Evolutionary conservation across 352 stramenopile genomes (phyloP), one percentile per base, ranked within the genome.

Genomic region (Globisporangium spiculum): DNA sequence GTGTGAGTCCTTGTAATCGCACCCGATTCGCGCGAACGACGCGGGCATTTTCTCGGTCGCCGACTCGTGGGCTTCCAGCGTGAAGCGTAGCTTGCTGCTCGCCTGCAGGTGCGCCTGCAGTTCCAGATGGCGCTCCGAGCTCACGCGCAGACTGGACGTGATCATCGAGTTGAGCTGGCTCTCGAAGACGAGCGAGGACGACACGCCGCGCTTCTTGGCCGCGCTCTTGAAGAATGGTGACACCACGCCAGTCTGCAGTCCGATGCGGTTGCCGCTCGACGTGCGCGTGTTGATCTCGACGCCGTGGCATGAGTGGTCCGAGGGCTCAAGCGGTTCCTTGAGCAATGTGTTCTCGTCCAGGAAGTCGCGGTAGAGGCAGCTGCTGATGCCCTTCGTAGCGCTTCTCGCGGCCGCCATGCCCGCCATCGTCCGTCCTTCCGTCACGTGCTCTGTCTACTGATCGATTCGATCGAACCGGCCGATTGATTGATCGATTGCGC

Each of bases 1-100:
- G 24, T 59, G 57, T 1, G 34, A 44, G 41, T 82, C 76, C 57
- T 77, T 81, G 67, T 90, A 90, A 64, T 91, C 82, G 58, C 77
- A 87, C 30, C 86, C 86, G 50, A 93, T 88, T 27, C 79, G 83
- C 27, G 86, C 86, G 68, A 92, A 92, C 24, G 81, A 91, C 32
- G 76, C 75, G 4, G 84, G 82, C 63, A 78, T 76, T 53, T 87
- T 89, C 63, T 90, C 83, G n/a, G 78, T 88, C 20, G 83, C 80
- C 3, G 82, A 86, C 64, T 93, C 86, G 65, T 84, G 83, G 18
- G 83, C 83, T 60, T 93, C 86, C 26, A 93, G 69, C 58, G 86
- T 93, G 68, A 92, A 89, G 24, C 86, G 83, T 50, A 92, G 52
- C 12, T 20, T 66, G 16, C 80, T 38, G 57, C 74, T 92, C 8